Evolutionary conservation across 2,329 filamentous ascomycete species (phyloP).

Genomic region (Sporothrix mexicana): DNA sequence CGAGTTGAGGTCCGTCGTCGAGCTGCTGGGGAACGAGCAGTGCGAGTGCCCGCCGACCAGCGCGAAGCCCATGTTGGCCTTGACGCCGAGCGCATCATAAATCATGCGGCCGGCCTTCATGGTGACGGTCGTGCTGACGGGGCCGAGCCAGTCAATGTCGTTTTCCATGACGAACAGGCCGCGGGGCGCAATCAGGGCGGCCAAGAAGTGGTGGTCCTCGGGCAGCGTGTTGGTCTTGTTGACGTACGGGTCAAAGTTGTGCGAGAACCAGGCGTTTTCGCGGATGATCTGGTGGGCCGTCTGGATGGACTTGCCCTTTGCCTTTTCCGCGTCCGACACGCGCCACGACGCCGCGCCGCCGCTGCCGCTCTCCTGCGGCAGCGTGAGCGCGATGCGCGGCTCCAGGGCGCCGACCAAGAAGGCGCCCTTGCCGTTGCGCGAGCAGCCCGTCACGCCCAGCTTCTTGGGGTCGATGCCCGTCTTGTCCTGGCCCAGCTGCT

Average conservation of each 20-base stretch:
- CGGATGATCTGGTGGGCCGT: slow-evolving; percentile 50
- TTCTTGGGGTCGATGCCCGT: slow-evolving; percentile 57
- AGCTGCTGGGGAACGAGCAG: slow-evolving; percentile 60
- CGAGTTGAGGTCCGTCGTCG: slow-evolving; percentile 57
- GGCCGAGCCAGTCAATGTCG: slow-evolving; percentile 64
- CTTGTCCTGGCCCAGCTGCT: slow-evolving; percentile 51
- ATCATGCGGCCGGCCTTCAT: slow-evolving; percentile 61
- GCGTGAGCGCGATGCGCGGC: slow-evolving; percentile 62
- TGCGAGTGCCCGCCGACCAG: slow-evolving; percentile 61
- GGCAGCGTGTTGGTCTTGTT: slow-evolving; percentile 55
- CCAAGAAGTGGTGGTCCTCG: slow-evolving; percentile 65
- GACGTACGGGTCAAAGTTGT: slow-evolving; percentile 58
- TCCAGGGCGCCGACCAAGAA: slow-evolving; percentile 68
- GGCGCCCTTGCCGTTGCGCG: slow-evolving; percentile 68
- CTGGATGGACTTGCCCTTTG: slow-evolving; percentile 63
- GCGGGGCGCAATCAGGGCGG: slow-evolving; percentile 61
- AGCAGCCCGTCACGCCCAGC: slow-evolving; percentile 67
- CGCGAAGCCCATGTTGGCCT: slow-evolving; percentile 63
- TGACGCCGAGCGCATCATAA: slow-evolving; percentile 59
- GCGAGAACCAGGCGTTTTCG: slow-evolving; percentile 69
- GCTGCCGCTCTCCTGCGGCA: slow-evolving; percentile 67
- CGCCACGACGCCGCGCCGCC: slow-evolving; percentile 68
- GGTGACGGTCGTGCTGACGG: slow-evolving; percentile 62
- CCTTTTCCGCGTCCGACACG: slow-evolving; percentile 57
- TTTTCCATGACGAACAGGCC: slow-evolving; percentile 63